Evolutionary conservation across 106 monocot species (phyloP).

Genomic region (Allium sativum): DNA sequence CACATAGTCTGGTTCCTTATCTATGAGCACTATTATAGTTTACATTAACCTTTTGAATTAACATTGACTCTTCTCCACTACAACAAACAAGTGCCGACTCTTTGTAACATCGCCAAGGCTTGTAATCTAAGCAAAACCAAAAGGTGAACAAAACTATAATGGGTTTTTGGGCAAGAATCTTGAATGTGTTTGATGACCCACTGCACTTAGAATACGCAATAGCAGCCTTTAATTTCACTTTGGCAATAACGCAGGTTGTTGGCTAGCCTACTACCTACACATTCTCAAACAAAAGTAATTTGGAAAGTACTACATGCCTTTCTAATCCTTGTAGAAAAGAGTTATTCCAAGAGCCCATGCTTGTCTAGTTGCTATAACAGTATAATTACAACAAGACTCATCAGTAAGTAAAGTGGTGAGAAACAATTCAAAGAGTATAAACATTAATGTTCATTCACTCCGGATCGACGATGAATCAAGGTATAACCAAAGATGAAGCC

Average conservation of each 20-base stretch:
- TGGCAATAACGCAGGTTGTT: conserved; percentile 4
- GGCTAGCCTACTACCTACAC: conserved; percentile 2
- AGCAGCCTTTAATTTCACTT: not conserved
- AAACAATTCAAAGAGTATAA: too few species aligned
- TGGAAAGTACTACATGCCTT: conserved; percentile 14
- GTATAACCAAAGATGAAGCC: too few species aligned
- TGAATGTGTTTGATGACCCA: not conserved
- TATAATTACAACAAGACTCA: too few species aligned
- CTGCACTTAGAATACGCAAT: not conserved
- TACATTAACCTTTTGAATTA: too few species aligned
- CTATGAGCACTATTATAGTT: not conserved
- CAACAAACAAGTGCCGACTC: not conserved
- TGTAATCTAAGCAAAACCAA: conserved; percentile 2
- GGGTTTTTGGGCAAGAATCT: not conserved
- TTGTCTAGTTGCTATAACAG: too few species aligned
- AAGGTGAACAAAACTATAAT: not conserved
- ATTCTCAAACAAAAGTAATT: conserved; percentile 14
- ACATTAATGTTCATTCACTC: too few species aligned
- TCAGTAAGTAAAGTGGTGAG: too few species aligned
- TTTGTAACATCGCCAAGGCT: not conserved
- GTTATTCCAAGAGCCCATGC: not conserved
- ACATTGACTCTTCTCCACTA: not conserved
- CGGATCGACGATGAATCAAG: too few species aligned
- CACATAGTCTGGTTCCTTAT: not conserved
- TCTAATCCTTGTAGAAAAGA: not conserved